A percentile compares a stretch with the other conserved stretches of the same genome.
phyloP scores from a whole-genome alignment of 2,329 filamentous ascomycete species.

The Teratosphaeriaceae sp. region DNA sequence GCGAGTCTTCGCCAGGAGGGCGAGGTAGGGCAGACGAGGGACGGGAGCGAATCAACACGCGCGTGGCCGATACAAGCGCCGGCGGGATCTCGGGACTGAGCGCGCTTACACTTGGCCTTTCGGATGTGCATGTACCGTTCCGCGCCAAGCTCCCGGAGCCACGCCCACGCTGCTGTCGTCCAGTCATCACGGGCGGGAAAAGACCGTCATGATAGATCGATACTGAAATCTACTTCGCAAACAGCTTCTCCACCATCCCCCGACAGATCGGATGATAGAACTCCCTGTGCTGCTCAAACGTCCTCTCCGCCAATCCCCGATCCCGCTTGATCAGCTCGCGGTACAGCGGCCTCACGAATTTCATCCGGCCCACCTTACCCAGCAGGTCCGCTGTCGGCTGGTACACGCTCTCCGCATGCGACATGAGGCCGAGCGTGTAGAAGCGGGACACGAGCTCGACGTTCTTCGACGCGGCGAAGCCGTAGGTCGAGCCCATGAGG shows the following conservation, averaged over 20 bases:
- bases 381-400: constrained; percentile 66
- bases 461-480: constrained; percentile 67
- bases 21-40: too few relatives aligned
- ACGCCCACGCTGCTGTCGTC: too few relatives aligned
- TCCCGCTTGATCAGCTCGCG: constrained; percentile 69
- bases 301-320: constrained; percentile 65
- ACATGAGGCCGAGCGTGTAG: constrained; percentile 69
- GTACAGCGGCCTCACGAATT: constrained; percentile 87
- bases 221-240: too few relatives aligned
- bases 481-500: constrained; percentile 68
- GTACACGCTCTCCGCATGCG: constrained; percentile 63
- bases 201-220: too few relatives aligned
- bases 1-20: too few relatives aligned
- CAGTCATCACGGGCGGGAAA: too few relatives aligned
- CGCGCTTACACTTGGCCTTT: too few relatives aligned
- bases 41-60: too few relatives aligned
- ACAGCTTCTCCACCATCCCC: constrained; percentile 70
- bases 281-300: constrained; percentile 78
- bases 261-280: constrained; percentile 96
- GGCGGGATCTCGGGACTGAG: too few relatives aligned
- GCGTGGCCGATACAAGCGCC: too few relatives aligned
- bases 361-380: constrained; percentile 85
- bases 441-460: constrained; percentile 80
- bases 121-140: too few relatives aligned
- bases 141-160: too few relatives aligned